phyloP scores from a whole-genome alignment of 2,329 filamentous ascomycete genomes.

The Fusarium ambrosium region DNA sequence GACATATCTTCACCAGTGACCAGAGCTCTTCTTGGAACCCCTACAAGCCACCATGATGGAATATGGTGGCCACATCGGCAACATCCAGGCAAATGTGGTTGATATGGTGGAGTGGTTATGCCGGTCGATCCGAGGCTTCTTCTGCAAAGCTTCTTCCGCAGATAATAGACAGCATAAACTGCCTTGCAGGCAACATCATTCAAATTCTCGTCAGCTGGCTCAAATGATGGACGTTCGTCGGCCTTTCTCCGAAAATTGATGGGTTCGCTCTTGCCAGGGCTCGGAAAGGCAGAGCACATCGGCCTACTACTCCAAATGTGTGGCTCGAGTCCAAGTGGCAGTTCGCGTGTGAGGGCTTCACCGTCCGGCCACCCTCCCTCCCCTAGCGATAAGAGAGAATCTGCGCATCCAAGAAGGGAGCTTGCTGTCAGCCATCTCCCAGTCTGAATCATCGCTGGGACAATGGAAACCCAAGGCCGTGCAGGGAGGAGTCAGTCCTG shows the following conservation, averaged over 20 bases:
- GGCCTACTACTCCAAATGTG: too few relatives aligned
- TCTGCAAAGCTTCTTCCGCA: neutral
- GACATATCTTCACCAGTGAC: neutral
- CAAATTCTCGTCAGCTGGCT: neutral
- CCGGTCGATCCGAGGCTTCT: neutral
- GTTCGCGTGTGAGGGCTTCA: constrained; percentile 15
- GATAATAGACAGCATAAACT: neutral
- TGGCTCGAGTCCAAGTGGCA: too few relatives aligned
- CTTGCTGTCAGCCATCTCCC: neutral
- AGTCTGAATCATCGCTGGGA: constrained; percentile 32
- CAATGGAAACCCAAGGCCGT: neutral
- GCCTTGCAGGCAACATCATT: neutral
- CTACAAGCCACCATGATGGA: neutral
- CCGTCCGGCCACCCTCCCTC: neutral
- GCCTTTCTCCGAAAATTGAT: too few relatives aligned
- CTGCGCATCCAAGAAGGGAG: too few relatives aligned
- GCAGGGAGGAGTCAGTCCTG: too few relatives aligned
- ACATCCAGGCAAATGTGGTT: neutral
- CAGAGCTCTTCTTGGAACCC: neutral
- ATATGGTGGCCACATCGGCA: neutral
- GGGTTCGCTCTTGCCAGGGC: too few relatives aligned
- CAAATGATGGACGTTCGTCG: neutral
- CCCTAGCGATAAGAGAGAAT: too few relatives aligned
- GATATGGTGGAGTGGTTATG: neutral
- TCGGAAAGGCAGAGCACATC: too few relatives aligned